Conservation (phyloP, 441 rosid species). For the Erodium texanum region DNA sequence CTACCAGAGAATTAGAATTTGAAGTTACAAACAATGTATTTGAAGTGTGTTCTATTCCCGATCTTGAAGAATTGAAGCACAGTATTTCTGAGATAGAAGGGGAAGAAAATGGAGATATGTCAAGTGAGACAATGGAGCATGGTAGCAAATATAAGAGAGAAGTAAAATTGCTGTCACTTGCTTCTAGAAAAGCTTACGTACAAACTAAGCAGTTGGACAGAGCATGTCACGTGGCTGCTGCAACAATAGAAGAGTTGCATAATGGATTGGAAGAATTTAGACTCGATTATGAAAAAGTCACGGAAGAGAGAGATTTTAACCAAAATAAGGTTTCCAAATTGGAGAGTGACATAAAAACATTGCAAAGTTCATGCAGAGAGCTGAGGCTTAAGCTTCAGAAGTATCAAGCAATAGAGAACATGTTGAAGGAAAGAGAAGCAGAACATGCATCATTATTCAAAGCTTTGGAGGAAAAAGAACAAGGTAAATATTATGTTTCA, state of each 20-base stretch:
- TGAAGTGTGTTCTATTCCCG: conserved; percentile 34
- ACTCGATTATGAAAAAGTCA: conserved; percentile 31
- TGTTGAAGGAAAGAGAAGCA: conserved; percentile 49
- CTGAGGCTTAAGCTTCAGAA: conserved; percentile 40
- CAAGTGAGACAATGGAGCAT: conserved; percentile 23
- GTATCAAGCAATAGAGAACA: conserved; percentile 36
- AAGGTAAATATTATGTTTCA: conserved; percentile 25
- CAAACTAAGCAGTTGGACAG: conserved; percentile 42
- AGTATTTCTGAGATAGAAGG: conserved; percentile 26
- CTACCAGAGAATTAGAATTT: conserved; percentile 43
- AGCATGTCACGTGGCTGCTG: conserved; percentile 43
- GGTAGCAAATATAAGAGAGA: conserved; percentile 27
- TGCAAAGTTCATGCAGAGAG: conserved; percentile 43
- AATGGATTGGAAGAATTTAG: conserved; percentile 37
- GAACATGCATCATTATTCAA: conserved; percentile 35
- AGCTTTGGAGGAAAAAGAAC: conserved; percentile 31
- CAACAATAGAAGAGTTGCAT: conserved; percentile 52
- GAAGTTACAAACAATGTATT: conserved; percentile 43
- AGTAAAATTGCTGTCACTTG: conserved; percentile 43
- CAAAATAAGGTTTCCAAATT: conserved; percentile 43
- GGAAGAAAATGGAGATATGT: conserved; percentile 24
- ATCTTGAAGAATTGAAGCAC: conserved; percentile 33
- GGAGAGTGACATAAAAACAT: conserved; percentile 44
- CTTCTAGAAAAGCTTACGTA: conserved; percentile 32
- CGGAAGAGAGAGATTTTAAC: conserved; percentile 44